These are phyloP conservation scores for Melianthus villosus DNA, from an alignment of 441 rosid species.

Conservation along the genomic window DNA sequence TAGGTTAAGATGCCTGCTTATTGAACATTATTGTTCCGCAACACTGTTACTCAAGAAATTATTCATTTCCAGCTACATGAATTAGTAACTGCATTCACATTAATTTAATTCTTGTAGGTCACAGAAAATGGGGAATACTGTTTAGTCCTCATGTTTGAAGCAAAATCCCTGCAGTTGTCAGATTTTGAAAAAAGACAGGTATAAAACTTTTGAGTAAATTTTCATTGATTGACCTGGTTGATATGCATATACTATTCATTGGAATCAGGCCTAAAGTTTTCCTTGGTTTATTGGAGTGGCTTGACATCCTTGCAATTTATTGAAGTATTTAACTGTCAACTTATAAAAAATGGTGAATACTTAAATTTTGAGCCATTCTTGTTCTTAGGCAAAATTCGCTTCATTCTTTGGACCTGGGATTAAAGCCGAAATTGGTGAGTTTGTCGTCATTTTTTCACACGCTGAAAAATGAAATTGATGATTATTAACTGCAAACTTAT, in stretches of 20 bases:
- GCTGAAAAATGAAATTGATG: not conserved
- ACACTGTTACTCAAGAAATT: too few species aligned
- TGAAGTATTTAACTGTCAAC: too few species aligned
- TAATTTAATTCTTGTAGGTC: slow-evolving; percentile 27
- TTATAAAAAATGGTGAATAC: too few species aligned
- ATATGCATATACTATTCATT: not conserved
- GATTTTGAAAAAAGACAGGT: slow-evolving; percentile 87
- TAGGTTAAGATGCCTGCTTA: too few species aligned
- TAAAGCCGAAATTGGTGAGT: slow-evolving; percentile 70
- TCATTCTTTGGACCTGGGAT: slow-evolving; percentile 85
- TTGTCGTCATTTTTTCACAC: not conserved
- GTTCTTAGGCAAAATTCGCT: slow-evolving; percentile 62
- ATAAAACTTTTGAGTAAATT: not conserved
- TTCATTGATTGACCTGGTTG: not conserved
- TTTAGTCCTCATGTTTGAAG: slow-evolving; percentile 60
- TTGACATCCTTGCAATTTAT: not conserved
- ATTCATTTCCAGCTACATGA: too few species aligned
- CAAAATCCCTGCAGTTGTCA: slow-evolving; percentile 53
- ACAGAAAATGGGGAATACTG: slow-evolving; percentile 67
- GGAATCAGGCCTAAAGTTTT: too few species aligned
- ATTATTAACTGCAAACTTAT: slow-evolving; percentile 1
- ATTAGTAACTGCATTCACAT: not conserved
- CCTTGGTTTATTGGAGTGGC: too few species aligned
- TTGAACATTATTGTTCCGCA: too few species aligned
- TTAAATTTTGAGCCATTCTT: too few species aligned